Percentiles rank a stretch among this genome's conserved stretches.
Evolutionary conservation across 1,139 yeast genomes (phyloP).

Genomic region (Sugiyamaella neomexicana): DNA sequence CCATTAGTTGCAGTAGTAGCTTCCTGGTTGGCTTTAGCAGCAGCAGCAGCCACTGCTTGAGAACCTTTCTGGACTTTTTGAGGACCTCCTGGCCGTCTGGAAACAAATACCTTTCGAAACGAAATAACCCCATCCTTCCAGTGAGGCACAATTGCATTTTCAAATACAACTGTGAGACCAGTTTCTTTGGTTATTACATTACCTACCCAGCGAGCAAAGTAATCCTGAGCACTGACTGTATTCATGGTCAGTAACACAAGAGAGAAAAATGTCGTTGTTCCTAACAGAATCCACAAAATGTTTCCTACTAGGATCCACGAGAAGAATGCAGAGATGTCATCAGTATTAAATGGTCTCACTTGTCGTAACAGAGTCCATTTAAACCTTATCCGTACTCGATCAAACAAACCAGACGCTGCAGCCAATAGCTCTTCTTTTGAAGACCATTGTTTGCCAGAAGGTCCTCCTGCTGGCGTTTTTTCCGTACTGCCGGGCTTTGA

Average conservation of each 20-base stretch:
- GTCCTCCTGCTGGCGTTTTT: not conserved
- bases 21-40: slow-evolving; percentile 30
- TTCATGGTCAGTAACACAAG: slow-evolving; percentile 73
- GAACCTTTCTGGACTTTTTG: slow-evolving; percentile 60
- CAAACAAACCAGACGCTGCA: slow-evolving; percentile 51
- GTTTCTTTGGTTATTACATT: slow-evolving; percentile 81
- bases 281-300: slow-evolving; percentile 70
- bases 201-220: slow-evolving; percentile 78
- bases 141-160: slow-evolving; percentile 91
- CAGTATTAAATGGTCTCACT: slow-evolving; percentile 76
- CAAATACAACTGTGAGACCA: slow-evolving; percentile 85
- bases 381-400: slow-evolving; percentile 56
- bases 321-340: slow-evolving; percentile 83
- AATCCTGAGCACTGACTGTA: slow-evolving; percentile 88
- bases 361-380: slow-evolving; percentile 70
- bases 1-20: slow-evolving; percentile 22
- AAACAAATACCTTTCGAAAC: slow-evolving; percentile 81
- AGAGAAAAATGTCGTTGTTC: slow-evolving; percentile 88
- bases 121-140: slow-evolving; percentile 89
- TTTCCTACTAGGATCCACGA: slow-evolving; percentile 92
- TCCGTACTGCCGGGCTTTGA: not conserved
- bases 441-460: slow-evolving; percentile 4
- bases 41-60: slow-evolving; percentile 62
- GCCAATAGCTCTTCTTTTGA: slow-evolving; percentile 54
- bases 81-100: slow-evolving; percentile 65